phyloP scores from a whole-genome alignment of 2,329 filamentous ascomycete genomes.

The Ascochyta rabiei region DNA sequence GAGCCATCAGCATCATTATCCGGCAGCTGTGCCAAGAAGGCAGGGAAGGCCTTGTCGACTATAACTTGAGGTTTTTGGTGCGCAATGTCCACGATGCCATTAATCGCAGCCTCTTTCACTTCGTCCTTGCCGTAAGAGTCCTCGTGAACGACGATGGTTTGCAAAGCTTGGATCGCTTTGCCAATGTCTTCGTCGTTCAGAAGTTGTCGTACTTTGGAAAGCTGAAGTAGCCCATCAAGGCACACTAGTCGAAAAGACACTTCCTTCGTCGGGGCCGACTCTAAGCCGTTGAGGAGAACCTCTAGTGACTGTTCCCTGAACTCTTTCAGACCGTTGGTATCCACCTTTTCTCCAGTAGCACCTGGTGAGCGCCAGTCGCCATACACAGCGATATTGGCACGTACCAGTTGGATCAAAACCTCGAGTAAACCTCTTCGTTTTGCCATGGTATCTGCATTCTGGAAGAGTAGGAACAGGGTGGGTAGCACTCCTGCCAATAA shows the following conservation, averaged over 20 bases:
- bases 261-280: conserved; percentile 54
- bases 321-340: conserved; percentile 47
- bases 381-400: conserved; percentile 63
- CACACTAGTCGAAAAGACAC: conserved; percentile 57
- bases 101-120: conserved; percentile 64
- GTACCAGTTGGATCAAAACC: conserved; percentile 63
- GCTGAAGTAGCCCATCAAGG: conserved; percentile 52
- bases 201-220: conserved; percentile 50
- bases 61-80: conserved; percentile 67
- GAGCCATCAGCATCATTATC: conserved; percentile 59
- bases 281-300: conserved; percentile 51
- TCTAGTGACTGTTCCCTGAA: conserved; percentile 51
- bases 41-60: conserved; percentile 68
- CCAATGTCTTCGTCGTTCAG: conserved; percentile 51
- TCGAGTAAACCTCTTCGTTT: conserved; percentile 69
- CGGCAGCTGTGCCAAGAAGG: conserved; percentile 68
- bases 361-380: conserved; percentile 60
- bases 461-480: conserved; percentile 64
- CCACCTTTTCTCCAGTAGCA: conserved; percentile 38
- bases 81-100: conserved; percentile 65
- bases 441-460: conserved; percentile 65
- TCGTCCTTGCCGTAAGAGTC: conserved; percentile 62
- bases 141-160: conserved; percentile 66
- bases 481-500: conserved; percentile 63
- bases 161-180: conserved; percentile 64